A percentile compares a stretch with the other conserved stretches of the same genome.
These are phyloP conservation scores for Nicotiana tabacum DNA, from an alignment of 257 asterid genomes.

Conservation along the genomic window DNA sequence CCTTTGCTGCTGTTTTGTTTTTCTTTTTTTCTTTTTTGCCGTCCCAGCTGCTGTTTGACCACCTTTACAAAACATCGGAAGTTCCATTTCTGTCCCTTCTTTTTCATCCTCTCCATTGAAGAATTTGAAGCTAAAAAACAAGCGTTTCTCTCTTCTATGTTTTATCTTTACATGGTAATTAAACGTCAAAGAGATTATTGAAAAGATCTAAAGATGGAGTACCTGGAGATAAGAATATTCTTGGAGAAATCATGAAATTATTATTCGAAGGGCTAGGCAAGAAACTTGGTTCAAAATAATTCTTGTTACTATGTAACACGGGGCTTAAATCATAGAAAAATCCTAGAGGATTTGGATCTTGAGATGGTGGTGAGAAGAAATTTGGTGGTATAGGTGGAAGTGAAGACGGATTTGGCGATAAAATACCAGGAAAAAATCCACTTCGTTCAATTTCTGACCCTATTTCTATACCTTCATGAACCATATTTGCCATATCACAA, in stretches of 20 bases:
- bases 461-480: slow-evolving; percentile 34
- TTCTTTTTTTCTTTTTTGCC: too few relatives aligned
- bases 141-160: background rate
- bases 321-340: slow-evolving; percentile 75
- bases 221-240: slow-evolving; percentile 56
- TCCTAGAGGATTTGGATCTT: slow-evolving; percentile 40
- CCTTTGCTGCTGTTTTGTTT: background rate
- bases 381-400: slow-evolving; percentile 68
- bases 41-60: background rate
- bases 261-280: slow-evolving; percentile 54
- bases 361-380: slow-evolving; percentile 57
- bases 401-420: slow-evolving; percentile 83
- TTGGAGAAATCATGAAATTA: slow-evolving; percentile 48
- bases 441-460: slow-evolving; percentile 33
- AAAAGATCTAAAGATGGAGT: slow-evolving; percentile 57
- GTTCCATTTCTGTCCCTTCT: background rate
- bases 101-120: background rate
- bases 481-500: slow-evolving; percentile 14
- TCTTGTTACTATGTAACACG: slow-evolving; percentile 41
- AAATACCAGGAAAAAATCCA: slow-evolving; percentile 55
- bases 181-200: slow-evolving; percentile 54
- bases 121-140: background rate
- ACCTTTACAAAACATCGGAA: background rate
- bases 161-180: background rate
- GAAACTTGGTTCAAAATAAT: slow-evolving; percentile 36